These are phyloP conservation scores for Nicotiana rustica DNA, from an alignment of 305 asterid species.

Conservation along the genomic window DNA sequence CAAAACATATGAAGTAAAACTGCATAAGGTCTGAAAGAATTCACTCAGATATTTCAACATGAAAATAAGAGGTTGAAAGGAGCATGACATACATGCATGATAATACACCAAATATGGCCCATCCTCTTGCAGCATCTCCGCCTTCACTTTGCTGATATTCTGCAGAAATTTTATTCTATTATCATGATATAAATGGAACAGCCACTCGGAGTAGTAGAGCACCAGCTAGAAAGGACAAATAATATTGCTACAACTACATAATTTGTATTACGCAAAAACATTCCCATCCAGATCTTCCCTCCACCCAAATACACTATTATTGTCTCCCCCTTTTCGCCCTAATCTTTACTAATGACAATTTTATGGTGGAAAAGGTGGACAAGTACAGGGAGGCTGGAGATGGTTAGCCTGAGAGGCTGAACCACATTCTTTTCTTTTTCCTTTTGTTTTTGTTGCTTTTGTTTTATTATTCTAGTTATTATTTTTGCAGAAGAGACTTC, in stretches of 20 bases:
- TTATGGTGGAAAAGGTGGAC: background rate
- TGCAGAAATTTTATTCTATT: slow-evolving; percentile 41
- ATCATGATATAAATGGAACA: slow-evolving; percentile 21
- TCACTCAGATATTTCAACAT: slow-evolving; percentile 8
- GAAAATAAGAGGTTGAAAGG: slow-evolving; percentile 27
- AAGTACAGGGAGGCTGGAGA: slow-evolving; percentile 6
- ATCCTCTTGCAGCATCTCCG: slow-evolving; percentile 68
- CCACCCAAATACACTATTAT: background rate
- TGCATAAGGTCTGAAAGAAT: slow-evolving; percentile 22
- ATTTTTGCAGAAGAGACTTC: background rate
- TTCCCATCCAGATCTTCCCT: background rate
- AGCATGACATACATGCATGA: slow-evolving; percentile 76
- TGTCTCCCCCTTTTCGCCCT: background rate
- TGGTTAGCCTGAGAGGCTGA: slow-evolving; percentile 7
- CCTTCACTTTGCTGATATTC: slow-evolving; percentile 64
- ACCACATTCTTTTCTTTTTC: background rate
- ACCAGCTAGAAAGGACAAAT: slow-evolving; percentile 8
- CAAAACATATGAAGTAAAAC: background rate
- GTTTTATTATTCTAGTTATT: background rate
- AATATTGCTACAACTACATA: background rate
- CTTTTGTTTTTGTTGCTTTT: background rate
- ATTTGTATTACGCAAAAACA: background rate
- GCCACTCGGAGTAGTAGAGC: background rate
- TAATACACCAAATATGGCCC: slow-evolving; percentile 88
- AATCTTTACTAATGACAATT: background rate